Evolutionary conservation across 306 rosid genomes (phyloP), one percentile per base, ranked within the genome.

Genomic region (Quercus suber): DNA sequence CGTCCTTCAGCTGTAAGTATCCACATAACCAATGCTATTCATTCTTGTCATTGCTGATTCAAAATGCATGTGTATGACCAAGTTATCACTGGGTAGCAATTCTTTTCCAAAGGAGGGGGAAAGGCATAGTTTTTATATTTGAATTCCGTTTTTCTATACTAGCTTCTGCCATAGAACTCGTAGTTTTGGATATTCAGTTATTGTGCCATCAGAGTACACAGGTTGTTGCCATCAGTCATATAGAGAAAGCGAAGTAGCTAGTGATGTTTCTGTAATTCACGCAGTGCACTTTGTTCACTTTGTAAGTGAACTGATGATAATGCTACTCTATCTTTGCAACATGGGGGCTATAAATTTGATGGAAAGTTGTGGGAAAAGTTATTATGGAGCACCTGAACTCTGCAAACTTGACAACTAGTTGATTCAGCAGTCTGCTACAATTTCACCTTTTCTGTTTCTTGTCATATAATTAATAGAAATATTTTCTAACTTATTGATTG

Each of bases 1-100:
- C 96, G 90, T 78, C 99, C 99, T 73, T 91, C 98, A 53, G 85
- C 96, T 25, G 99, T 95, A 83, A 89, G 97, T 91, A 23, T 67
- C 73, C n/a, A 35, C 25, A n/a, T 45, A 55, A 61, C 67, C 73
- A 33, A 43, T 56, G 21, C 63, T 68, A 65, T 20, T 77, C 51
- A 23, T 81, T 76, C 41, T 28, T 68, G 1, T 12, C 79, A 25
- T 70, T 59, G 14, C 68, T 55, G 55, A 41, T n/a, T 64, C 3
- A n/a, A 61, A 71, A 76, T 27, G 31, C 12, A 31, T 81, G 41
- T 58, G 41, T 65, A 78, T 65, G 31, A 75, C 41, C 58, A 52
- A 71, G 55, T 77, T 55, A 17, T 58, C 23, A 18, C 21, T 30
- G 21, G n/a, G n/a, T 64, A 2, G 43, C 20, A 4, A 7, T 30